Base-by-base conservation (phyloP, 169 alveolate genomes). In the Plasmodium vivax region DNA sequence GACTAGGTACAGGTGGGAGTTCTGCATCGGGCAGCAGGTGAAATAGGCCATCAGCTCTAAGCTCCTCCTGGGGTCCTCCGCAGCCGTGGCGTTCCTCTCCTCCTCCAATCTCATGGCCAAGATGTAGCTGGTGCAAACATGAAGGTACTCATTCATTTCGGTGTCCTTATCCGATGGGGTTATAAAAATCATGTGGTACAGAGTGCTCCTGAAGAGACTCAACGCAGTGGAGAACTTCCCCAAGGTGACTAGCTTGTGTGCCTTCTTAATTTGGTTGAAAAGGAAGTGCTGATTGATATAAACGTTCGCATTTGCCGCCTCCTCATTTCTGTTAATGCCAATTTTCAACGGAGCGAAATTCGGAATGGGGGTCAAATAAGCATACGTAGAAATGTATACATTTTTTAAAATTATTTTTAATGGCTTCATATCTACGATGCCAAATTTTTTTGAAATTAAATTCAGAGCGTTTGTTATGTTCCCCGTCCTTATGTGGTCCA, bases 21-120 rank as follows among this genome's bases (percentile, higher is more conserved):
- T 96, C 56, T 96, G 97, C 92, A 97, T 58, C 68, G 96, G 85
- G 32, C 98, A 97, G 83, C 98, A 97, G 7, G 98, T 88, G 92
- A 97, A 96, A 82, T 96, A 97, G 10, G 98, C 97, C 81, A 97
- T 97, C 23, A 97, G 95, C 90, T 97, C 98, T 23, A 97, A 94
- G 71, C 97, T 95, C 41, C 98, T 32, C 41, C 87, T 68, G n/a
- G 93, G 88, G 75, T 96, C 96, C 47, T 77, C 12, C 43, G 77
- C 84, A 27, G 96, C 68, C 9, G 96, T 94, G 32, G 77, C 32
- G 83, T 74, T 96, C 12, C 98, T 85, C 71, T 95, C 97, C 41
- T 74, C 92, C 79, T 96, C 98, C 36, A 96, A 94, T 83, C 94
- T 56, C 97, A 85, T 88, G 41, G 97, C 98, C 43, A 96, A 84